A percentile compares a stretch with the other conserved stretches of the same genome.
These are phyloP conservation scores for Starmerella stigmatis DNA, from an alignment of 805 yeast genomes.

Conservation along the genomic window DNA sequence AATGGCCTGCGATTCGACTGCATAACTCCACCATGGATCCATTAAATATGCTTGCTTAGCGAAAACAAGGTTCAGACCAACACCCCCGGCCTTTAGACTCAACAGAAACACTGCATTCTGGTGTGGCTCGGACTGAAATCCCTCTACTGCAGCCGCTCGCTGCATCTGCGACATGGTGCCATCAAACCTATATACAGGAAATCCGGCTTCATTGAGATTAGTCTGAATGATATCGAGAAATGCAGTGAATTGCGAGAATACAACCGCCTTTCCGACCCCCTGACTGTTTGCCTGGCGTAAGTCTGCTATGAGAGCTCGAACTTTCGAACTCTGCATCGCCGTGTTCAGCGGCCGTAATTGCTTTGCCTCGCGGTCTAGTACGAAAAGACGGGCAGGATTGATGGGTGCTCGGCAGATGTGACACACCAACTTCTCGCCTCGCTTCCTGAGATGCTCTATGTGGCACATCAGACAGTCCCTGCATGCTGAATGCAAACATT, in stretches of 20 bases:
- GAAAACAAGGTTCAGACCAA: constrained; percentile 75
- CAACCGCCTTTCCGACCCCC: constrained; percentile 61
- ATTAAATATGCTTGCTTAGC: constrained; percentile 79
- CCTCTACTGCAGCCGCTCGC: constrained; percentile 49
- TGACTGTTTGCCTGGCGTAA: constrained; percentile 40
- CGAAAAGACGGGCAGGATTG: constrained; percentile 40
- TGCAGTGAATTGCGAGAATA: constrained; percentile 82
- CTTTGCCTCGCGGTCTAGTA: constrained; percentile 28
- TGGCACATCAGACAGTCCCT: constrained; percentile 62
- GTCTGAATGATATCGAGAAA: constrained; percentile 63
- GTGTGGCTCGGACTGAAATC: constrained; percentile 37
- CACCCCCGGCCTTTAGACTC: constrained; percentile 88
- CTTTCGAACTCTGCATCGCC: constrained; percentile 27
- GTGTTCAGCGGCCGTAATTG: constrained; percentile 28
- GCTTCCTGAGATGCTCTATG: constrained; percentile 51
- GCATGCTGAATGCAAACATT: constrained; percentile 78
- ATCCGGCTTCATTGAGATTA: constrained; percentile 44
- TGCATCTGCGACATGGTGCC: constrained; percentile 63
- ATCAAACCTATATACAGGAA: constrained; percentile 61
- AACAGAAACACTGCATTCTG: constrained; percentile 45
- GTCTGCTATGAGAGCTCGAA: constrained; percentile 12
- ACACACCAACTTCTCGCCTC: constrained; percentile 44
- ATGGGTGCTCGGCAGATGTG: constrained; percentile 64
- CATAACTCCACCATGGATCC: constrained; percentile 98
- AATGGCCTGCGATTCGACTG: constrained; percentile 82